phyloP scores from a whole-genome alignment of 2,329 filamentous ascomycete genomes.

The Emmonsiellopsis sp. region DNA sequence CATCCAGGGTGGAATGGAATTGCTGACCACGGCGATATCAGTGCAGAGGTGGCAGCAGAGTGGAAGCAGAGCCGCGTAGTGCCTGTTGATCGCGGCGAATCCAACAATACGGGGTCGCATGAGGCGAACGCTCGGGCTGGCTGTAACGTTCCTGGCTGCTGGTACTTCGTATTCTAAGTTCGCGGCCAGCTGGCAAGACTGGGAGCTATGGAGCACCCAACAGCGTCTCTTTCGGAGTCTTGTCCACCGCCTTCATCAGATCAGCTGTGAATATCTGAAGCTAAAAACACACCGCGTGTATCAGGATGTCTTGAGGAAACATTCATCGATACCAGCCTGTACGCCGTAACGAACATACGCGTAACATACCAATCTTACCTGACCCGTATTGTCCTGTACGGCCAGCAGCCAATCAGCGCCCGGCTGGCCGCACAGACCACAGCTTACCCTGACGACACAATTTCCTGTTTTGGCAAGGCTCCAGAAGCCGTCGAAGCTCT shows the following conservation, averaged over 20 bases:
- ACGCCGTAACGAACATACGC: not conserved
- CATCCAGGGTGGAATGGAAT: slow-evolving; percentile 9
- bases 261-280: too few relatives aligned
- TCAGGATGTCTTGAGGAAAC: too few relatives aligned
- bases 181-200: not conserved
- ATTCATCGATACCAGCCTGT: not conserved
- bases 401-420: not conserved
- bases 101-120: not conserved
- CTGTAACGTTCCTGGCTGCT: not conserved
- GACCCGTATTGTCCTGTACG: not conserved
- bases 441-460: too few relatives aligned
- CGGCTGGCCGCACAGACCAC: not conserved
- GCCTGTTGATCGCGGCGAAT: not conserved
- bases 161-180: too few relatives aligned
- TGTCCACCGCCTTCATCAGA: too few relatives aligned
- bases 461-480: too few relatives aligned
- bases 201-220: too few relatives aligned
- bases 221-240: too few relatives aligned
- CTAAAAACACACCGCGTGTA: too few relatives aligned
- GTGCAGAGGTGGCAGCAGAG: not conserved
- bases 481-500: too few relatives aligned
- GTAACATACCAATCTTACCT: not conserved
- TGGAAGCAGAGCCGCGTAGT: not conserved
- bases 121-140: not conserved
- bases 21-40: not conserved